These are phyloP conservation scores for Cornus florida DNA, from an alignment of 148 eudicot species.

Conservation along the genomic window DNA sequence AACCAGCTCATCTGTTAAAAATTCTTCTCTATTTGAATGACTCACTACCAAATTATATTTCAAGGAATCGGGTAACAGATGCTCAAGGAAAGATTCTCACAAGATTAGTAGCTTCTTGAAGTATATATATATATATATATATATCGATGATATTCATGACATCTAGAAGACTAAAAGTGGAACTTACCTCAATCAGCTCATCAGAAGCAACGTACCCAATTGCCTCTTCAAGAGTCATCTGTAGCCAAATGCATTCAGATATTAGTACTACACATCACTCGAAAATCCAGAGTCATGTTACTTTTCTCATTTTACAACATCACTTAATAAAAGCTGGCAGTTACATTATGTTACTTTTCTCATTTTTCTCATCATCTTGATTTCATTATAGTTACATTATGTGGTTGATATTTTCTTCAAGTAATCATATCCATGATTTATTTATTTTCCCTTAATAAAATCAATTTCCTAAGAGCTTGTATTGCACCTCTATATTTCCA, in stretches of 20 bases:
- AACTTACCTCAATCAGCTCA: slow-evolving; percentile 92
- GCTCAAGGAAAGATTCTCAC: neutral
- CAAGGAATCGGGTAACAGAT: neutral
- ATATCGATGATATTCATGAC: neutral
- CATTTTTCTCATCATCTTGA: neutral
- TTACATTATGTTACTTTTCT: neutral
- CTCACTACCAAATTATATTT: too few relatives aligned
- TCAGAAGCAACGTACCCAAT: slow-evolving; percentile 96
- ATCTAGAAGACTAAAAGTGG: neutral
- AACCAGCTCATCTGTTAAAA: too few relatives aligned
- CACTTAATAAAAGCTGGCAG: too few relatives aligned
- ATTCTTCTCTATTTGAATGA: too few relatives aligned
- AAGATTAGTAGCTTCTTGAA: neutral
- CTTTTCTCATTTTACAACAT: neutral
- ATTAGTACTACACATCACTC: slow-evolving; percentile 10
- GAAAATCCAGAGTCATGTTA: neutral
- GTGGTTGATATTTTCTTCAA: neutral
- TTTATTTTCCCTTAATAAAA: neutral
- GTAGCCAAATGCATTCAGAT: slow-evolving; percentile 19
- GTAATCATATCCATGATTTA: neutral
- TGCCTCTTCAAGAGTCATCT: slow-evolving; percentile 97
- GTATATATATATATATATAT: too few relatives aligned
- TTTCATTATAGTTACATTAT: neutral
- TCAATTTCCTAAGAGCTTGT: neutral
- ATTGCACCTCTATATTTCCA: neutral